Evolutionary conservation across 2,329 filamentous ascomycete genomes (phyloP).

Genomic region (Alternaria postmessia): DNA sequence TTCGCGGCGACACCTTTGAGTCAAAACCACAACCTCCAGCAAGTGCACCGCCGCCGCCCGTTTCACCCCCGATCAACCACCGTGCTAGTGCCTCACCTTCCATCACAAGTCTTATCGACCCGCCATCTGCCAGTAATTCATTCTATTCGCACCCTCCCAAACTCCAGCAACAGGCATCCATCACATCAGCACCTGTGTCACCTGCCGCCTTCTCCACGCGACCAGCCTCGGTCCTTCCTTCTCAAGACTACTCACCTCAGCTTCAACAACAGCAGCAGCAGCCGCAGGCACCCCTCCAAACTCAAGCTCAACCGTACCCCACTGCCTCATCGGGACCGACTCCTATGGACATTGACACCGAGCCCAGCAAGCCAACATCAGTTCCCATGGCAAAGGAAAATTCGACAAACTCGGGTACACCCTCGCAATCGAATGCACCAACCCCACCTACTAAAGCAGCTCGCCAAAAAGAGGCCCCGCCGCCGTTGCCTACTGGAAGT

Average conservation of each 20-base stretch:
- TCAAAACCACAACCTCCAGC: conserved; percentile 53
- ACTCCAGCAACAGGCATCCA: conserved; percentile 46
- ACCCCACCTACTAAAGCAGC: conserved; percentile 64
- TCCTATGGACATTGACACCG: conserved; percentile 51
- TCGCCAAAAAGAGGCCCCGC: conserved; percentile 64
- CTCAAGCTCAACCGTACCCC: conserved; percentile 11
- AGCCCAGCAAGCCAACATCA: conserved; percentile 35
- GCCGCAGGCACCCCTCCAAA: conserved; percentile 14
- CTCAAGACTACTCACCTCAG: conserved; percentile 34
- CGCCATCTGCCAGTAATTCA: conserved; percentile 57
- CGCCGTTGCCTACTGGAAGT: conserved; percentile 67
- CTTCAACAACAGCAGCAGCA: conserved; percentile 25
- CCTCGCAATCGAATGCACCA: conserved; percentile 58
- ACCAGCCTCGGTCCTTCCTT: conserved; percentile 39
- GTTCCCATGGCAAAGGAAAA: conserved; percentile 47
- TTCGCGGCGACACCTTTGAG: conserved; percentile 68
- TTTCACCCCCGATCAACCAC: conserved; percentile 66
- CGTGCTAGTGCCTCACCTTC: conserved; percentile 89
- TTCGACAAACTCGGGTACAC: conserved; percentile 44
- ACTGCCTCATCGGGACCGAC: conserved; percentile 30
- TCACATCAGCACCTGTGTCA: conserved; percentile 52
- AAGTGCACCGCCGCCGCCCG: conserved; percentile 57
- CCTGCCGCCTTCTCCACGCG: conserved; percentile 45
- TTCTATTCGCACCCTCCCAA: conserved; percentile 45
- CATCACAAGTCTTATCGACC: conserved; percentile 88